Percentiles rank a stretch among this genome's conserved stretches.
These are phyloP conservation scores for Didymella segeticola DNA, from an alignment of 2,329 filamentous ascomycete genomes.

Conservation along the genomic window DNA sequence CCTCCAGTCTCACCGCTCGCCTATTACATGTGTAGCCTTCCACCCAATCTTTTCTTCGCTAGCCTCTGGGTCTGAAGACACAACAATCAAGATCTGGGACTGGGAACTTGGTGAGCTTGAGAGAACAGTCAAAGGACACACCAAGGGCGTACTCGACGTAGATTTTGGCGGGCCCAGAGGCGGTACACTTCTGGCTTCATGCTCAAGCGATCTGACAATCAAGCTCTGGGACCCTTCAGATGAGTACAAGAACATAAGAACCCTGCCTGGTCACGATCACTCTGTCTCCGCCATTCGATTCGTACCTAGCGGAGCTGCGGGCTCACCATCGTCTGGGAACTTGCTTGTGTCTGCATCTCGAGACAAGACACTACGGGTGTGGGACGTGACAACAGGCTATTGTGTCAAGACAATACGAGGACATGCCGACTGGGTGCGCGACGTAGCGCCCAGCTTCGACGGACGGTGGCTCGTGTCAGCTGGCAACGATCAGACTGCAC, in stretches of 20 bases:
- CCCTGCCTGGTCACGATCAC: conserved; percentile 89
- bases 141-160: conserved; percentile 83
- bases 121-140: conserved; percentile 89
- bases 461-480: conserved; percentile 83
- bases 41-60: conserved; percentile 90
- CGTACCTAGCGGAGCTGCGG: conserved; percentile 81
- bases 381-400: conserved; percentile 93
- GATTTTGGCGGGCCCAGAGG: conserved; percentile 88
- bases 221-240: conserved; percentile 93
- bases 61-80: conserved; percentile 89
- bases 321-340: conserved; percentile 80
- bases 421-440: conserved; percentile 89
- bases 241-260: conserved; percentile 94
- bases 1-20: conserved; percentile 79
- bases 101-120: conserved; percentile 94
- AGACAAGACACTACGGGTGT: conserved; percentile 84
- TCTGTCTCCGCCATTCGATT: conserved; percentile 89
- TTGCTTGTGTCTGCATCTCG: conserved; percentile 84
- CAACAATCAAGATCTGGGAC: conserved; percentile 96
- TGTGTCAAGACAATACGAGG: conserved; percentile 89
- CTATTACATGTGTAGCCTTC: conserved; percentile 88
- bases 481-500: conserved; percentile 80
- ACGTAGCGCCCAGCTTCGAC: conserved; percentile 81
- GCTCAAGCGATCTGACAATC: conserved; percentile 88
- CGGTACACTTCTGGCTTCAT: conserved; percentile 79